Percentiles rank a stretch among this genome's conserved stretches.
Conservation (phyloP, 1,139 yeast species). For the Neolecta irregularis region DNA sequence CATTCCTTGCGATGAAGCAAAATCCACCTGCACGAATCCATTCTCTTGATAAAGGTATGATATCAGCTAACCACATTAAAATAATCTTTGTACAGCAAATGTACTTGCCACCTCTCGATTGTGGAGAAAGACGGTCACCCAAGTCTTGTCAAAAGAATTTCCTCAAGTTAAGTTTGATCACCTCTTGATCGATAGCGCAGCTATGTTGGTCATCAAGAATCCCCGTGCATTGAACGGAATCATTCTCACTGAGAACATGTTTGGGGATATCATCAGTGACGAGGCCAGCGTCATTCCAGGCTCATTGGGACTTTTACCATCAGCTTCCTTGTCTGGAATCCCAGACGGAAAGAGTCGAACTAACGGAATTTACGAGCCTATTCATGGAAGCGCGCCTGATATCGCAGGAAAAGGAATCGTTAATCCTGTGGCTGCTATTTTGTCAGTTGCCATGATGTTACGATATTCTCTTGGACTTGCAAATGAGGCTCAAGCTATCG, state of each 20-base stretch:
- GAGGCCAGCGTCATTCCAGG: conserved; percentile 98
- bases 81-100: conserved; percentile 27
- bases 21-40: conserved; percentile 81
- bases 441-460: conserved; percentile 95
- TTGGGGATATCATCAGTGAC: conserved; percentile 94
- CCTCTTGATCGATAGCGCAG: conserved; percentile 95
- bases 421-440: conserved; percentile 82
- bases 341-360: conserved; percentile 80
- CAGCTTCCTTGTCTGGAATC: conserved; percentile 87
- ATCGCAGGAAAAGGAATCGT: conserved; percentile 62
- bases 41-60: conserved; percentile 83
- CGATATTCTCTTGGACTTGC: conserved; percentile 68
- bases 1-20: conserved; percentile 83
- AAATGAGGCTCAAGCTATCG: conserved; percentile 77
- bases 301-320: conserved; percentile 83
- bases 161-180: conserved; percentile 76
- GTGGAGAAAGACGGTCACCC: conserved; percentile 88
- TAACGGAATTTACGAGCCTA: conserved; percentile 92
- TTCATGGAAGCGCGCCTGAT: conserved; percentile 98
- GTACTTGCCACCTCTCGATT: conserved; percentile 90
- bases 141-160: conserved; percentile 70
- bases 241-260: conserved; percentile 85
- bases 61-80: background rate
- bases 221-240: conserved; percentile 88
- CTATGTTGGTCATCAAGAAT: conserved; percentile 84